These are phyloP conservation scores for Termitomyces eurrhizus DNA, from an alignment of 768 basidiomycete genomes.

Conservation along the genomic window DNA sequence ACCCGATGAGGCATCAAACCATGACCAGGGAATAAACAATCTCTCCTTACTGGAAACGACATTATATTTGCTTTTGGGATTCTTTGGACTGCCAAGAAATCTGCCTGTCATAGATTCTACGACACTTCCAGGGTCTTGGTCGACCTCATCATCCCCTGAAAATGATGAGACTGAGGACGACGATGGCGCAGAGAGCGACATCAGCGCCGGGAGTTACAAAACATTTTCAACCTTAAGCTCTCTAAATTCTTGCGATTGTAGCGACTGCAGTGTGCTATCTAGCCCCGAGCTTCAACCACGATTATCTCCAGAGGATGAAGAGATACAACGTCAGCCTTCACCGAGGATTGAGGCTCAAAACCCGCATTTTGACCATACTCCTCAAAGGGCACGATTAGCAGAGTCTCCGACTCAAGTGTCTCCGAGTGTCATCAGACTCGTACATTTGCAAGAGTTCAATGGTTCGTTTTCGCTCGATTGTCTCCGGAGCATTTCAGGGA, in stretches of 20 bases:
- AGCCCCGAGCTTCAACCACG: slow-evolving; percentile 19
- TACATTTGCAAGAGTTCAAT: slow-evolving; percentile 37
- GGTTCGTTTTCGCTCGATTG: slow-evolving; percentile 42
- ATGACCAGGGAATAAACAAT: background rate
- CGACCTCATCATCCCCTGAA: slow-evolving; percentile 10
- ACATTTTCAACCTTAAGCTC: slow-evolving; percentile 50
- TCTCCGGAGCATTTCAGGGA: slow-evolving; percentile 34
- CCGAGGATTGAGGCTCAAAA: slow-evolving; percentile 22
- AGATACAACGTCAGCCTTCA: slow-evolving; percentile 25
- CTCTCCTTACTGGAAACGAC: background rate
- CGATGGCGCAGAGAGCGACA: slow-evolving; percentile 1
- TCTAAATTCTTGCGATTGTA: slow-evolving; percentile 35
- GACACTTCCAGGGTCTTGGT: slow-evolving; percentile 20
- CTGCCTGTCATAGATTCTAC: background rate
- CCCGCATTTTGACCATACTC: slow-evolving; percentile 12
- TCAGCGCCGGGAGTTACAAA: slow-evolving; percentile 20
- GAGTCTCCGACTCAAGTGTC: slow-evolving; percentile 9
- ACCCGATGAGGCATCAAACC: background rate
- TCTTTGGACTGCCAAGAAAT: background rate
- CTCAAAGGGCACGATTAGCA: background rate
- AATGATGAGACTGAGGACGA: slow-evolving; percentile 23
- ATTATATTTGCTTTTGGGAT: background rate
- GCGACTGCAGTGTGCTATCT: slow-evolving; percentile 29
- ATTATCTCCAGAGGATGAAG: slow-evolving; percentile 19
- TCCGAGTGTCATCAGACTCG: slow-evolving; percentile 30